These are phyloP conservation scores for Madurella mycetomatis DNA, from an alignment of 2,329 filamentous ascomycete species.

Conservation along the genomic window DNA sequence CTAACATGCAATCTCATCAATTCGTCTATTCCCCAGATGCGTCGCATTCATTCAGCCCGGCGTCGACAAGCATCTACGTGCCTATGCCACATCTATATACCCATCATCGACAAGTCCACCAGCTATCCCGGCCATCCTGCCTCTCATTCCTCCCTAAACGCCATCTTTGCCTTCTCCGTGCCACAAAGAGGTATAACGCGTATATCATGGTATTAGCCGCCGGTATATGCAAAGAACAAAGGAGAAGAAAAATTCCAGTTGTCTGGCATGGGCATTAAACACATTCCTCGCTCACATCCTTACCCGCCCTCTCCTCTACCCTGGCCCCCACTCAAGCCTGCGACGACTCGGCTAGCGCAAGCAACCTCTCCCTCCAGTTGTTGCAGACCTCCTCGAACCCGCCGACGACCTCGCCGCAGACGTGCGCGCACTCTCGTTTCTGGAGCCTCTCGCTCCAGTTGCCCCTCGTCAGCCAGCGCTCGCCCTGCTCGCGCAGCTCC, in stretches of 20 bases:
- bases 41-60: background rate
- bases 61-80: background rate
- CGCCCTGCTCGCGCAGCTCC: conserved; percentile 76
- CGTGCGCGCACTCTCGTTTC: conserved; percentile 73
- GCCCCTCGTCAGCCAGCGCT: conserved; percentile 73
- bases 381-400: conserved; percentile 92
- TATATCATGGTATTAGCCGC: conserved; percentile 5
- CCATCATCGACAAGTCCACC: background rate
- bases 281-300: background rate
- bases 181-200: background rate
- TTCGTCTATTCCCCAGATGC: background rate
- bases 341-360: conserved; percentile 53
- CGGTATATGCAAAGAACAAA: conserved; percentile 9
- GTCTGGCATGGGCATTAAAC: no score
- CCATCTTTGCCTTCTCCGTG: background rate
- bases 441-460: conserved; percentile 77
- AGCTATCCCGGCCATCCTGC: background rate
- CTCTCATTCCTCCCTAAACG: background rate
- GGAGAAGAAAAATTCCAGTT: background rate
- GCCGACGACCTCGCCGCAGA: conserved; percentile 82
- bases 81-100: background rate
- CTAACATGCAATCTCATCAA: background rate
- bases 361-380: conserved; percentile 71
- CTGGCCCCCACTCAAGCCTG: conserved; percentile 1
- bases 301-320: background rate